Percentiles rank a stretch among this genome's conserved stretches.
Evolutionary conservation across 2,329 filamentous ascomycete genomes (phyloP).

Genomic region (Botrytis deweyae): DNA sequence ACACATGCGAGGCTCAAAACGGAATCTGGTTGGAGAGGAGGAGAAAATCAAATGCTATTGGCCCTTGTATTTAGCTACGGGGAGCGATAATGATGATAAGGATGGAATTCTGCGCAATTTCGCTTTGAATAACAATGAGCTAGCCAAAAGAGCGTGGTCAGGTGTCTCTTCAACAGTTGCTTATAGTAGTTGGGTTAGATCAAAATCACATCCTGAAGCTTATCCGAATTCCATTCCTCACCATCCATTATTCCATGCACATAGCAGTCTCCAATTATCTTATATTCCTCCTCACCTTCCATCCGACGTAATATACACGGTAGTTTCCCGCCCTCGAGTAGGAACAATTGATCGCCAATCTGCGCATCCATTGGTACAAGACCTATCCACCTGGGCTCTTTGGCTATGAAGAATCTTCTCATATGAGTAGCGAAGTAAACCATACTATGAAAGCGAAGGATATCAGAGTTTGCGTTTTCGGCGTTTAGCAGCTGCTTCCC

Average conservation of each 20-base stretch:
- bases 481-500: background rate
- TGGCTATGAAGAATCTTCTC: background rate
- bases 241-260: constrained; percentile 1
- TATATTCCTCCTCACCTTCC: background rate
- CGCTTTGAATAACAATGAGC: background rate
- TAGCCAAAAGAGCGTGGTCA: background rate
- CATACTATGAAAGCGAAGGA: background rate
- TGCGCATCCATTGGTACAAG: background rate
- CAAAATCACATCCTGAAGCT: background rate
- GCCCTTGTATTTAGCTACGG: background rate
- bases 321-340: background rate
- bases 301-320: background rate
- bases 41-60: too few species aligned
- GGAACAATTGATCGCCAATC: background rate
- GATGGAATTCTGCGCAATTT: background rate
- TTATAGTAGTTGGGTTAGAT: background rate
- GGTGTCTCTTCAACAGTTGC: background rate
- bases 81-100: background rate
- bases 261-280: background rate
- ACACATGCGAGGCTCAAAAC: background rate
- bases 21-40: background rate
- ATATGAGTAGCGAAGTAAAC: background rate
- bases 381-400: background rate
- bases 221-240: background rate
- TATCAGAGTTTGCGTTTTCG: background rate